Percentiles rank a stretch among this genome's conserved stretches.
Evolutionary conservation across 352 stramenopile species (phyloP).

Genomic region (Phytophthora citricola): DNA sequence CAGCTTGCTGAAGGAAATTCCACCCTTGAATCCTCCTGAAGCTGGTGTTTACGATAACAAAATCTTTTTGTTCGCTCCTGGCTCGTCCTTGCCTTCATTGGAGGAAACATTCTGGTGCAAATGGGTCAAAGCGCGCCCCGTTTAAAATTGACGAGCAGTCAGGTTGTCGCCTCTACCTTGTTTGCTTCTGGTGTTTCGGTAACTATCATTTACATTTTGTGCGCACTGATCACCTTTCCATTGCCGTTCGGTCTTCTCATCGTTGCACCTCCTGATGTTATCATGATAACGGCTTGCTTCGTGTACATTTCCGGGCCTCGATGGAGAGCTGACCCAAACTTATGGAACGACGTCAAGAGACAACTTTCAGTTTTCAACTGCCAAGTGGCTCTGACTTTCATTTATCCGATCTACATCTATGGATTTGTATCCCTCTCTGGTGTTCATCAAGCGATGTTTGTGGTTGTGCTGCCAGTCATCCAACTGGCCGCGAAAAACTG

Average conservation of each 20-base stretch:
- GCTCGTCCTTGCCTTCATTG: constrained; percentile 22
- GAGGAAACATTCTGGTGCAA: constrained; percentile 18
- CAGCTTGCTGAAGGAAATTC: constrained; percentile 24
- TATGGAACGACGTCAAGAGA: constrained; percentile 24
- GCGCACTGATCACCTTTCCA: constrained; percentile 37
- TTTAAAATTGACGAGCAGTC: constrained; percentile 17
- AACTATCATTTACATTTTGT: constrained; percentile 15
- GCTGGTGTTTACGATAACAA: constrained; percentile 21
- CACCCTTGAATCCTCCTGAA: constrained; percentile 21
- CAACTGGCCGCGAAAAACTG: constrained; percentile 55
- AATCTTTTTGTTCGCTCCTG: constrained; percentile 25
- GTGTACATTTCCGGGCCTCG: constrained; percentile 21
- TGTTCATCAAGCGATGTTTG: constrained; percentile 31
- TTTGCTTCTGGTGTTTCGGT: constrained; percentile 8
- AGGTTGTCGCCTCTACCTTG: constrained; percentile 10
- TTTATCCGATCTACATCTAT: constrained; percentile 59
- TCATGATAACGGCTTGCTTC: constrained; percentile 16
- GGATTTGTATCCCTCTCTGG: constrained; percentile 35
- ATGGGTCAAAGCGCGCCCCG: constrained; percentile 28
- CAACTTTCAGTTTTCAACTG: constrained; percentile 28
- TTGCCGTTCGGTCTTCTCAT: constrained; percentile 50
- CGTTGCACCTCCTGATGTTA: constrained; percentile 8
- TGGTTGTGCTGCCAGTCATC: constrained; percentile 47
- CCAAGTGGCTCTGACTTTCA: constrained; percentile 28
- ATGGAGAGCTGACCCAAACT: constrained; percentile 11